Percentiles rank a stretch among this genome's conserved stretches.
These are phyloP conservation scores for Saksenaea vasiformis DNA, from an alignment of 371 early-diverging fungal genomes.

Conservation along the genomic window DNA sequence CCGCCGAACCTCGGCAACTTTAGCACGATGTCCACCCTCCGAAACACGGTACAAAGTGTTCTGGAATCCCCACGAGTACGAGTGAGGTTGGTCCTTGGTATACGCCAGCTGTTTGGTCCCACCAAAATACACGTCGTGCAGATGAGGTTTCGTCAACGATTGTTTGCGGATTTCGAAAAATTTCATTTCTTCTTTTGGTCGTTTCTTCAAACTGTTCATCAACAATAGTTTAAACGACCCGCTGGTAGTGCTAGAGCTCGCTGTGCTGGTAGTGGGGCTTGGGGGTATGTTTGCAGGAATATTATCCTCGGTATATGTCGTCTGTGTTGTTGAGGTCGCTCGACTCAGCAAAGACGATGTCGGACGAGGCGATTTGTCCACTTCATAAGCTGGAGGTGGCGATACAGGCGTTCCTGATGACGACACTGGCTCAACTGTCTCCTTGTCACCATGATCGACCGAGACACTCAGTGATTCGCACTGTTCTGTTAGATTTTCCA, in stretches of 20 bases:
- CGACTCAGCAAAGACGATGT: background rate
- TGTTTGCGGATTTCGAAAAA: slow-evolving; percentile 39
- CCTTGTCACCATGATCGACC: background rate
- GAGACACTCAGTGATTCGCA: background rate
- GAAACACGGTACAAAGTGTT: slow-evolving; percentile 33
- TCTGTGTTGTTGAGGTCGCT: background rate
- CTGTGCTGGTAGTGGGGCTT: slow-evolving; percentile 1
- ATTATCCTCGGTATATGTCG: background rate
- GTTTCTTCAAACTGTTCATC: slow-evolving; percentile 13
- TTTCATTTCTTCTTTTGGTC: slow-evolving; percentile 26
- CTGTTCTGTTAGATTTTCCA: slow-evolving; percentile 7
- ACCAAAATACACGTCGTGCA: slow-evolving; percentile 35
- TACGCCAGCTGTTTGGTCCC: slow-evolving; percentile 37
- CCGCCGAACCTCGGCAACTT: slow-evolving; percentile 44
- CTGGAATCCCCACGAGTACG: slow-evolving; percentile 57
- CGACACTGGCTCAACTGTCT: background rate
- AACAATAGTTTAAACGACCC: slow-evolving; percentile 5
- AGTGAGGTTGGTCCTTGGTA: slow-evolving; percentile 47
- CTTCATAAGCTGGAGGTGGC: background rate
- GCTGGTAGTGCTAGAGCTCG: slow-evolving; percentile 6
- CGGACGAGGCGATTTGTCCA: background rate
- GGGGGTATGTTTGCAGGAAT: background rate
- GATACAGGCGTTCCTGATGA: background rate
- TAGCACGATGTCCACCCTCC: slow-evolving; percentile 12
- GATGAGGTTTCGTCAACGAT: slow-evolving; percentile 34